Conservation (phyloP, 2,329 filamentous ascomycete genomes). For the Fusarium vanettenii region DNA sequence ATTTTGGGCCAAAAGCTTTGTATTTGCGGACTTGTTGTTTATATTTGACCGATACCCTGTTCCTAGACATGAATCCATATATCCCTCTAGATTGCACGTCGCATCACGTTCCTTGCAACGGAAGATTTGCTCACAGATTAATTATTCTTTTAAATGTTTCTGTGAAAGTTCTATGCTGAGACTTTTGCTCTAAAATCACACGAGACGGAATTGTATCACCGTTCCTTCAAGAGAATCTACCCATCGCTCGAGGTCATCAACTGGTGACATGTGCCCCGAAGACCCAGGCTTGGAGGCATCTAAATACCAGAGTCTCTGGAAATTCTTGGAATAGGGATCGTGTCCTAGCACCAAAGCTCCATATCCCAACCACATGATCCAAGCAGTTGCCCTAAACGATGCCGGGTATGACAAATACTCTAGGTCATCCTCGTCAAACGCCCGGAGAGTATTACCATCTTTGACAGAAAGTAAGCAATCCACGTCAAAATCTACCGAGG, state of each 20-base stretch:
- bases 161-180: background rate
- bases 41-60: background rate
- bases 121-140: background rate
- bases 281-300: background rate
- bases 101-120: background rate
- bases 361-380: background rate
- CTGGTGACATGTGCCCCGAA: background rate
- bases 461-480: background rate
- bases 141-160: background rate
- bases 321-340: background rate
- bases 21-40: background rate
- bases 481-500: background rate
- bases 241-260: background rate
- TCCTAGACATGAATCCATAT: background rate
- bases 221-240: background rate
- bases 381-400: background rate
- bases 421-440: background rate
- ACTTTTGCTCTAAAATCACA: background rate
- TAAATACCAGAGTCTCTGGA: background rate
- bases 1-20: background rate
- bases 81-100: background rate
- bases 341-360: background rate
- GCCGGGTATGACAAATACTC: background rate
- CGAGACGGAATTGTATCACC: background rate
- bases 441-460: background rate